Conservation (phyloP, 169 alveolate genomes). For the Plasmodium sp. region DNA sequence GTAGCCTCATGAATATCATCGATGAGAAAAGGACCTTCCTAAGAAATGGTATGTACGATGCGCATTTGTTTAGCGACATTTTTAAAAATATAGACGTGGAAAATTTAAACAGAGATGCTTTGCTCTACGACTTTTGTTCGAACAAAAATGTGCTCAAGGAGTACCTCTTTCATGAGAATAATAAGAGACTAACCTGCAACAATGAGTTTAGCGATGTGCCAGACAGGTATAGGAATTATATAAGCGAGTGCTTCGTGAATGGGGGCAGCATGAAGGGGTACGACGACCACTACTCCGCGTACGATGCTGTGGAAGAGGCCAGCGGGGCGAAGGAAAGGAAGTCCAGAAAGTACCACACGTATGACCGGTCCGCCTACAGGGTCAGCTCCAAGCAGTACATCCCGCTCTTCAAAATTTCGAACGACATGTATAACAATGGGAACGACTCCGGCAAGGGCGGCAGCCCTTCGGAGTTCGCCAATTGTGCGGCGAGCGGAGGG, state of each 20-base stretch:
- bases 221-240: conserved; percentile 28
- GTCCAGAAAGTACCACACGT: conserved; percentile 13
- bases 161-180: conserved; percentile 2
- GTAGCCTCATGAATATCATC: conserved; percentile 38
- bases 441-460: neutral
- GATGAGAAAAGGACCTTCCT: conserved; percentile 16
- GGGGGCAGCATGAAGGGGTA: neutral
- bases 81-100: conserved; percentile 24
- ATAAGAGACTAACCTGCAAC: neutral
- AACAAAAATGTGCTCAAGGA: conserved; percentile 37
- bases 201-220: neutral
- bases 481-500: neutral
- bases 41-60: conserved; percentile 32
- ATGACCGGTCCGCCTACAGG: conserved; percentile 3
- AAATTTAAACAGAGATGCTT: conserved; percentile 13
- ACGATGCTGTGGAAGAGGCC: neutral
- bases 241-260: neutral
- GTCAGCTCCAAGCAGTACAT: conserved; percentile 10
- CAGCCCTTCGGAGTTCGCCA: neutral
- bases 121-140: conserved; percentile 34
- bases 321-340: conserved; percentile 4
- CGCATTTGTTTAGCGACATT: conserved; percentile 52
- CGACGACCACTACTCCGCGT: conserved; percentile 8
- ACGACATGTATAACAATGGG: neutral
- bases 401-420: conserved; percentile 8